Conservation (phyloP, 306 rosid genomes). For the Mimosa pudica region DNA sequence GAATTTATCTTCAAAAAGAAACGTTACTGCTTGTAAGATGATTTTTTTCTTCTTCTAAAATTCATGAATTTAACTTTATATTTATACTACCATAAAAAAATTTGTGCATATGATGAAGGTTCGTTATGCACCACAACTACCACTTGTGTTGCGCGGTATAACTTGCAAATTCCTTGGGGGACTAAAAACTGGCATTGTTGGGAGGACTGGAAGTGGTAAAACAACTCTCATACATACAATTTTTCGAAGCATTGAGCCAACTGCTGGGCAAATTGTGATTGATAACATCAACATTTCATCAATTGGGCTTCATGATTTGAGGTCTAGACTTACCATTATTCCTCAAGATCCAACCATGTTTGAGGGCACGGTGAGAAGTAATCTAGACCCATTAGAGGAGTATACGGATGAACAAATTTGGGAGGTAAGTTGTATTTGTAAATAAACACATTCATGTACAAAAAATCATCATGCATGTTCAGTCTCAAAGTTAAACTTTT, state of each 20-base stretch:
- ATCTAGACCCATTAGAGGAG: background rate
- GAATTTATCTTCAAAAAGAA: background rate
- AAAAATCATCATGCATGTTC: background rate
- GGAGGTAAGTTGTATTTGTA: background rate
- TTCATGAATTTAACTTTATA: background rate
- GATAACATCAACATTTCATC: slow-evolving; percentile 16
- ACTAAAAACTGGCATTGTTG: slow-evolving; percentile 21
- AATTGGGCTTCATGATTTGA: slow-evolving; percentile 1
- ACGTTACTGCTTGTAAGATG: background rate
- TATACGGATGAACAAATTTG: background rate
- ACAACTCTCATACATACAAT: slow-evolving; percentile 58
- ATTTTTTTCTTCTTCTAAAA: background rate
- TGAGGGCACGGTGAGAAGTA: background rate
- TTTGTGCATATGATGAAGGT: background rate
- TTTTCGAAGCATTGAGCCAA: slow-evolving; percentile 52
- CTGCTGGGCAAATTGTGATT: slow-evolving; percentile 46
- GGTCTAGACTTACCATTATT: background rate
- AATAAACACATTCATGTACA: background rate
- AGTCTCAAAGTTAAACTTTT: background rate
- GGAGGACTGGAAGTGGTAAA: slow-evolving; percentile 67
- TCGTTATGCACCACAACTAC: slow-evolving; percentile 43
- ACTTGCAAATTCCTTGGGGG: background rate
- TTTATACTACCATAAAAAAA: background rate
- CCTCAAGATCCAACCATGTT: slow-evolving; percentile 10
- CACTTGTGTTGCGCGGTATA: background rate